phyloP scores from a whole-genome alignment of 768 basidiomycete species.

The Udeniomyces megalosporus region DNA sequence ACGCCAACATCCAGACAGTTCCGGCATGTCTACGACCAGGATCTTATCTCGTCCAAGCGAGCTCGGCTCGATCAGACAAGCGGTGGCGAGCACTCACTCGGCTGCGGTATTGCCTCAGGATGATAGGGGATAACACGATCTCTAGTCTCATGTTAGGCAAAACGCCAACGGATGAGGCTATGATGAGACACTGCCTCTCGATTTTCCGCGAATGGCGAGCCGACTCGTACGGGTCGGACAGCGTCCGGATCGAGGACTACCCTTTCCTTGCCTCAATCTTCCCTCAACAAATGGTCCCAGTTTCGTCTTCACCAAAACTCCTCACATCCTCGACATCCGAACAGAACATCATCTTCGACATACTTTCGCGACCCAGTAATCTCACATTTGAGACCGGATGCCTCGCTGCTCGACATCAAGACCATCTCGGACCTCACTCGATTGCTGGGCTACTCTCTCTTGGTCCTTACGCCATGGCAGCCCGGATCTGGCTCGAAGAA shows the following conservation, averaged over 20 bases:
- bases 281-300: too few species aligned
- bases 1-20: slow-evolving; percentile 31
- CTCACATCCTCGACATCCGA: too few species aligned
- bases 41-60: slow-evolving; percentile 64
- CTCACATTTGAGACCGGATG: background rate
- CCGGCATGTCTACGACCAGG: slow-evolving; percentile 70
- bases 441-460: background rate
- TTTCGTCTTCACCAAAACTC: too few species aligned
- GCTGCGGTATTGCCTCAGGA: slow-evolving; percentile 49
- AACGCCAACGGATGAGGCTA: background rate
- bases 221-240: background rate
- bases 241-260: background rate
- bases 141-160: background rate
- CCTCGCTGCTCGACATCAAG: background rate
- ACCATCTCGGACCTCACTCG: background rate
- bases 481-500: background rate
- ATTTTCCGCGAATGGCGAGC: background rate
- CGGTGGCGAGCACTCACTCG: slow-evolving; percentile 65
- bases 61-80: slow-evolving; percentile 51
- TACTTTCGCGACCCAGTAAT: background rate
- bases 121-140: background rate
- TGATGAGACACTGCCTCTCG: background rate
- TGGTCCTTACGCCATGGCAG: slow-evolving; percentile 1
- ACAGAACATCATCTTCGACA: background rate
- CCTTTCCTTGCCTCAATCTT: background rate